Evolutionary conservation across 1,284 basidiomycete genomes (phyloP).

Genomic region (Microbotryomycetes sp.): DNA sequence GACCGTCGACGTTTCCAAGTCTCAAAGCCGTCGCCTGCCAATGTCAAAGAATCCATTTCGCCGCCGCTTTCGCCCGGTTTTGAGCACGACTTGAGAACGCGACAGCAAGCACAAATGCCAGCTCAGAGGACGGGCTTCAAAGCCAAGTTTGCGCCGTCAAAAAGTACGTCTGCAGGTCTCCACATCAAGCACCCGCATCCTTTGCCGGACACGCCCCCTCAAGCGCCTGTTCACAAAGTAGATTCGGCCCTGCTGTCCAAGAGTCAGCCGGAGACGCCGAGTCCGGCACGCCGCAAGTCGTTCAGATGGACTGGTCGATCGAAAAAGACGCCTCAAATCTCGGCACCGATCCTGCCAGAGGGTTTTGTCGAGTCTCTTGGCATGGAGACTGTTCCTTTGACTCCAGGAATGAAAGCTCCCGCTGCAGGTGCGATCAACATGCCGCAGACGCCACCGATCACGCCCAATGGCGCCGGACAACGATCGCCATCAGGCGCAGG

Average conservation of each 20-base stretch:
- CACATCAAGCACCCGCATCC: not conserved
- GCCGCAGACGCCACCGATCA: not conserved
- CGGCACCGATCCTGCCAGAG: constrained; percentile 25
- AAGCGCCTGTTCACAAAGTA: not conserved
- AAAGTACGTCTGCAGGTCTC: too few species aligned
- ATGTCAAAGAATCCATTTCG: not conserved
- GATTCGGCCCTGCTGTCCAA: not conserved
- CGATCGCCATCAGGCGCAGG: not conserved
- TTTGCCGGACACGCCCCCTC: not conserved
- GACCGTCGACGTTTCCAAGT: not conserved
- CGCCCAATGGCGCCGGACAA: not conserved
- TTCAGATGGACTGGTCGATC: constrained; percentile 9
- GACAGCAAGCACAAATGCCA: not conserved
- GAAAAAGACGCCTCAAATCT: constrained; percentile 19
- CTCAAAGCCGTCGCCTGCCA: not conserved
- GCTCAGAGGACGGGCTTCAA: not conserved
- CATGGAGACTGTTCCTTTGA: constrained; percentile 27
- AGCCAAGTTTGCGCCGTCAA: too few species aligned
- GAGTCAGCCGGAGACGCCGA: not conserved
- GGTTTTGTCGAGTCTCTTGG: constrained; percentile 31
- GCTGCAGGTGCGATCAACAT: not conserved
- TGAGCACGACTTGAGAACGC: not conserved
- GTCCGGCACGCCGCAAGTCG: not conserved
- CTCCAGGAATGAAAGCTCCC: constrained; percentile 17
- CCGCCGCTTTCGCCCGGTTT: not conserved